phyloP scores from a whole-genome alignment of 2,329 filamentous ascomycete genomes.

The Cordyceps farinosa region DNA sequence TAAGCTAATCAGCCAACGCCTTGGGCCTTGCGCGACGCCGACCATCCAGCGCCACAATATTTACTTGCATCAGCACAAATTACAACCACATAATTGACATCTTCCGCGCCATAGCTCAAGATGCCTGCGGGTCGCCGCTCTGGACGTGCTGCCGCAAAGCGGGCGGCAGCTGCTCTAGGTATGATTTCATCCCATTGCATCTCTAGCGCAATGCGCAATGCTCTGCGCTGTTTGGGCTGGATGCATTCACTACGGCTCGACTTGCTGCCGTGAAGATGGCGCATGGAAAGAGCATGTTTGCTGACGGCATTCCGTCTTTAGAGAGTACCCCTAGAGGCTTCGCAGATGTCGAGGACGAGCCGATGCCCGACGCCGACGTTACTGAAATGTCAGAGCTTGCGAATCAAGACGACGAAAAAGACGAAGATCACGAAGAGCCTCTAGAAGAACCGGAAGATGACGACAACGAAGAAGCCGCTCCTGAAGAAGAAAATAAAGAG shows the following conservation, averaged over 20 bases:
- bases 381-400: conserved; percentile 23
- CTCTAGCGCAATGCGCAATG: neutral
- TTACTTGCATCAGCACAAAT: neutral
- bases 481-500: conserved; percentile 41
- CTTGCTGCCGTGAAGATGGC: neutral
- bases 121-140: conserved; percentile 42
- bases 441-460: conserved; percentile 38
- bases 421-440: conserved; percentile 34
- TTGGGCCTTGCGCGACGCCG: neutral
- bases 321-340: conserved; percentile 43
- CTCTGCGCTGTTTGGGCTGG: neutral
- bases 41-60: neutral
- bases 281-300: neutral
- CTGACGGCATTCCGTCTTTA: conserved; percentile 23
- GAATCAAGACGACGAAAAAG: conserved; percentile 46
- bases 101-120: neutral
- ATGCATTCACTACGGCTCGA: neutral
- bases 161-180: conserved; percentile 52
- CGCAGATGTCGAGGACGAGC: conserved; percentile 39
- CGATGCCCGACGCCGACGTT: conserved; percentile 33
- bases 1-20: neutral
- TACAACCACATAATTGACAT: neutral
- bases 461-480: conserved; percentile 33
- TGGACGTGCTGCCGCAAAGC: conserved; percentile 51
- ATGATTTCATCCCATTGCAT: conserved; percentile 28